Evolutionary conservation across 441 rosid species (phyloP), one percentile per base, ranked within the genome.

Genomic region (Flueggea neowawraea): DNA sequence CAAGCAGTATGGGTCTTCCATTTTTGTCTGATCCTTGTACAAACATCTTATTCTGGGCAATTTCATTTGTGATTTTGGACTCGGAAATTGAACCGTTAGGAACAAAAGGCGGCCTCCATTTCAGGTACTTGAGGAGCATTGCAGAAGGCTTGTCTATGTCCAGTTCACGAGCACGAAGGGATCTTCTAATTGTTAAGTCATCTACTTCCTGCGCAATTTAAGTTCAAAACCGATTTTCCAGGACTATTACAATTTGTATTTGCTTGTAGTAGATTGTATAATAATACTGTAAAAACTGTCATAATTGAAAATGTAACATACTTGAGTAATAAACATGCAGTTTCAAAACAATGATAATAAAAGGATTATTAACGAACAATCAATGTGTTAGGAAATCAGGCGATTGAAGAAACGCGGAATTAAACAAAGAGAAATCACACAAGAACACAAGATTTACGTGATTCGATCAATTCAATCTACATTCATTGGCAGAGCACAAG

Each of bases 11-110:
- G 1, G 85, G 88, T 31, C 78, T 73, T 41, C 88, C 85, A 15
- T 54, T 69, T 71, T 73, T 81, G 45, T 81, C 91, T 4, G 54
- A 61, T 49, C 91, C 91, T 76, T 85, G 91, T 56, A 75, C 12
- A 62, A 81, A 85, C 72, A 73, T 41, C 66, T 83, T 85, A 60
- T 76, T 78, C 58, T 83, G 91, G 4, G 69, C 72, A 44, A 81
- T 73, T 13, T 85, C 71, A 28, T 65, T 76, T 1, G 58, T 50
- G 31, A 76, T 15, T 16, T 85, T 67, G 0, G 74, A 65, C 6
- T 70, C 33, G 52, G 78, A 74, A 62, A 79, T 62, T 8, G 16
- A 70, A 12, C 79, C 84, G 14, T 69, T 67, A 9, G 83, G 84
- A 31, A 75, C 67, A 44, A 83, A 83, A 6, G 60, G 49, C 12